Evolutionary conservation across 2,329 filamentous ascomycete genomes (phyloP), one percentile per base, ranked within the genome.

Genomic region (Sporothrix mexicana): DNA sequence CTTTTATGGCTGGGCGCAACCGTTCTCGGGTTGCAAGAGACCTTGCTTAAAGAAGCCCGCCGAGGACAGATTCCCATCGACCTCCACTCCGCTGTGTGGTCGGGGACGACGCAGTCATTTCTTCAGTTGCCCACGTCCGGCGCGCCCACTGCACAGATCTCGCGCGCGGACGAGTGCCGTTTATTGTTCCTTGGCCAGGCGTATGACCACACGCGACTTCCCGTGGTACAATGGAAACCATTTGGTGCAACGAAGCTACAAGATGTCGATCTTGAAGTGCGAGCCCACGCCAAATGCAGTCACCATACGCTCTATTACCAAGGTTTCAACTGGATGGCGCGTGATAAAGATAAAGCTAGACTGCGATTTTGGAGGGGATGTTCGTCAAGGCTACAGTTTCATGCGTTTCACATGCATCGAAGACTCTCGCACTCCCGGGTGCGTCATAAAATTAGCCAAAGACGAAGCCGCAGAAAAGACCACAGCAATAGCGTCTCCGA

Each of bases 191-290:
- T 80, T 47, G 75, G 76, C 47, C 77, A 76, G 73, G 68, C 73
- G 45, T 74, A 72, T 59, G 47, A 61, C 10, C 76, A 80, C 69
- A 70, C 53, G 62, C 75, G 76, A 43, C 61, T 75, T 9, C 77
- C 77, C 20, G 9, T 78, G 23, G 78, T 76, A 62, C 77, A 77
- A 67, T 81, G 78, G 80, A 76, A 47, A 51, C 79, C 79, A 70
- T 79, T 80, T 73, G 79, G 80, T 13, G 73, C 61, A 61, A 80
- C 77, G 62, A 72, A 67, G 20, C 49, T 78, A 9, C 77, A 76
- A 70, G 76, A 80, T 73, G 76, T 76, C 53, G 78, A 80, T 69
- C 66, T 80, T 12, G 76, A 79, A 64, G 78, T 81, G 6, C 77
- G 77, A 51, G 57, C 59, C 66, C 78, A 81, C 74, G 76, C 75